Evolutionary conservation across 106 monocot genomes (phyloP).

Genomic region (Agapanthus africanus): DNA sequence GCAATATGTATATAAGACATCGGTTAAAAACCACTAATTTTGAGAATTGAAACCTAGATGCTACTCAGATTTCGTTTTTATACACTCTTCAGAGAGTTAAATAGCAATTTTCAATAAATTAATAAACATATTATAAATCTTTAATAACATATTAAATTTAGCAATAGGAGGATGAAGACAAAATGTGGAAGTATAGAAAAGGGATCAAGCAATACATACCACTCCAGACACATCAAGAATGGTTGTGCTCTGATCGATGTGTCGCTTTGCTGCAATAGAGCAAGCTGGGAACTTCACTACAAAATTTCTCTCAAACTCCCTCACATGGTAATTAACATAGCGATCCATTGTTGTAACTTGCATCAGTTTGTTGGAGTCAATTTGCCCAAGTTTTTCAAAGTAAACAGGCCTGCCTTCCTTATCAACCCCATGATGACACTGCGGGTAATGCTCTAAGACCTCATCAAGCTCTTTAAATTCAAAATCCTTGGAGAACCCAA

Average conservation of each 20-base stretch:
- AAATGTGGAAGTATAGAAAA: not conserved
- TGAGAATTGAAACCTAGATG: not conserved
- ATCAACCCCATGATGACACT: conserved; percentile 63
- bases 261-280: conserved; percentile 44
- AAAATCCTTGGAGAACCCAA: conserved; percentile 26
- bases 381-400: conserved; percentile 47
- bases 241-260: conserved; percentile 63
- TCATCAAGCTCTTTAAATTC: conserved; percentile 43
- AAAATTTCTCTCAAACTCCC: conserved; percentile 55
- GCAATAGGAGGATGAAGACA: not conserved
- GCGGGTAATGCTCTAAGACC: conserved; percentile 54
- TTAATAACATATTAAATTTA: not conserved
- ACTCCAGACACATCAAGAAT: conserved; percentile 57
- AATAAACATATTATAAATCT: not conserved
- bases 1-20: too few species aligned
- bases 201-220: conserved; percentile 18
- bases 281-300: conserved; percentile 63
- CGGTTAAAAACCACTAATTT: not conserved
- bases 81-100: too few species aligned
- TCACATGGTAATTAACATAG: conserved; percentile 53
- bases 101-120: not conserved
- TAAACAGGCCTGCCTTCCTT: conserved; percentile 59
- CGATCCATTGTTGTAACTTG: conserved; percentile 48
- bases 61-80: not conserved
- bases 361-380: conserved; percentile 54